phyloP scores from a whole-genome alignment of 805 yeast species.

The Suhomyces sp. region DNA sequence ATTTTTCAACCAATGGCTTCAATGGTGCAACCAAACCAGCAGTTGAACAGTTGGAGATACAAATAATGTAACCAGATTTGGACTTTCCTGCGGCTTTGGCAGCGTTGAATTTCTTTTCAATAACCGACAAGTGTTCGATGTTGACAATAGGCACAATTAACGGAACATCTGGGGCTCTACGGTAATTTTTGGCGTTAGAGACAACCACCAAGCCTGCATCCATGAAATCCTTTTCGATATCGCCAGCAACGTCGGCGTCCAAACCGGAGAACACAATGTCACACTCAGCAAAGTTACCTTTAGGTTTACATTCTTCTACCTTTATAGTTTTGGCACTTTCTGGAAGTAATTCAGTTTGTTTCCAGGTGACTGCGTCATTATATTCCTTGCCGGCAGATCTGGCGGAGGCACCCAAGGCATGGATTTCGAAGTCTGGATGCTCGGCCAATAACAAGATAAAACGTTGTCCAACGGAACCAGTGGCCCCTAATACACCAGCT shows the following conservation, averaged over 20 bases:
- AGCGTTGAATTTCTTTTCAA: conserved; percentile 53
- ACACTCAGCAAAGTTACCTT: conserved; percentile 74
- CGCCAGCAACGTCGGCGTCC: conserved; percentile 91
- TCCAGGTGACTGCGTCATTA: conserved; percentile 87
- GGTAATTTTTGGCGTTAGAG: conserved; percentile 94
- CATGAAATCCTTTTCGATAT: conserved; percentile 80
- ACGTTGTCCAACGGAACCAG: conserved; percentile 97
- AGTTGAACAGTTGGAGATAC: conserved; percentile 97
- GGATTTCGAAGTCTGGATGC: conserved; percentile 87
- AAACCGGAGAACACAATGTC: conserved; percentile 93
- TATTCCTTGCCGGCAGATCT: conserved; percentile 92
- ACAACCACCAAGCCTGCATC: conserved; percentile 80
- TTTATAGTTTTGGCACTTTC: conserved; percentile 55
- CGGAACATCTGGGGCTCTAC: conserved; percentile 85
- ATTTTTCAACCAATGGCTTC: conserved; percentile 84
- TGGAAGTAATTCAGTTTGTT: conserved; percentile 85
- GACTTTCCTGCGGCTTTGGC: conserved; percentile 55
- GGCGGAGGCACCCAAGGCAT: conserved; percentile 85
- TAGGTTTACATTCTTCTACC: conserved; percentile 77
- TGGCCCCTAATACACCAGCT: conserved; percentile 95
- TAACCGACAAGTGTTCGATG: conserved; percentile 79
- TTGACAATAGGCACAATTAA: conserved; percentile 93
- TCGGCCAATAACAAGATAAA: conserved; percentile 78
- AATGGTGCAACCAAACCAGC: conserved; percentile 97
- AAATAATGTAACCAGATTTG: conserved; percentile 80